Evolutionary conservation across 495 filamentous ascomycete species (phyloP), one percentile per base, ranked within the genome.

Genomic region (Evansstolkia leycettana): DNA sequence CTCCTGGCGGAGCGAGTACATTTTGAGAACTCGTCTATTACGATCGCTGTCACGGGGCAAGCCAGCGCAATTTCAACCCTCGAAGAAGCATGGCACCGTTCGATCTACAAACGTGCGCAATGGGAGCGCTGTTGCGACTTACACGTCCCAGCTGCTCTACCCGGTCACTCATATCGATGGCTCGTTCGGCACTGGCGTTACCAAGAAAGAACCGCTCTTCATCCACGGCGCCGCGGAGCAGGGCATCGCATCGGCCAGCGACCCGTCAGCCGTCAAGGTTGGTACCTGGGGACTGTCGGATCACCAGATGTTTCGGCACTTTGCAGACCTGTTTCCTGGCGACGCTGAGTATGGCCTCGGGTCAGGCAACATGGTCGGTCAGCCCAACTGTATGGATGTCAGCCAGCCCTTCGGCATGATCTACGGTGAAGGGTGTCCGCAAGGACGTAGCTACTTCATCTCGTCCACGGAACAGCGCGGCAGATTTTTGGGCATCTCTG

Each of bases 1-100:
- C 13, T 87, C 87, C 1, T 95, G 88, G 88, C 74, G 86, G 19
- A 92, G 83, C 52, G 88, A 95, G 51, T 95, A 94, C 50, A 80
- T 94, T 27, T 54, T 90, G 18, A 70, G 88, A 16, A 95, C 85
- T n/a, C 73, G 80, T 29, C 65, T 94, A 39, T 65, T 95, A 27
- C 73, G 84, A 26, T 88, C 82, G 32, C 63, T 95, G 35, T 68
- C 64, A 20, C 73, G 84, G 34, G 88, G 86, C 59, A 93, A 80
- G 57, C 78, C 75, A 36, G 69, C 65, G 39, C 70, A 67, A 47
- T 69, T 57, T 53, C 70, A 65, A 46, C 70, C 63, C 34, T 59
- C 48, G 42, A 65, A 60, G 51, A 72, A 50, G 45, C 70, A 56
- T 33, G 62, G 58, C 31, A 53, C 58, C 27, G 60, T 67, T 16